Evolutionary conservation across 257 asterid species (phyloP), one percentile per base, ranked within the genome.

Genomic region (Penstemon davidsonii): DNA sequence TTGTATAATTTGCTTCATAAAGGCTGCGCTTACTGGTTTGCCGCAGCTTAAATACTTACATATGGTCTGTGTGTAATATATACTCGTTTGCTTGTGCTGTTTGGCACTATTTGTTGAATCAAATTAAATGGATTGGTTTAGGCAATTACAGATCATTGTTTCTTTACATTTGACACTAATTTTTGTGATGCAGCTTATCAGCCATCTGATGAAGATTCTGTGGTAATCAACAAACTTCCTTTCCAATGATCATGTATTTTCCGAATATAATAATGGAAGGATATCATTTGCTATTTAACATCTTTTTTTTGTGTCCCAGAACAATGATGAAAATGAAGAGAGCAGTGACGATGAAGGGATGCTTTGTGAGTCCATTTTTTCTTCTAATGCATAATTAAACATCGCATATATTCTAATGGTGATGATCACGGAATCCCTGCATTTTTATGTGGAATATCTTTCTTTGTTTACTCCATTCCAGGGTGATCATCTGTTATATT

Each of bases 301-400:
- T 62, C 46, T 56, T 8, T 62, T 8, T 73, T 33, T 79, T 57
- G 50, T 77, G 25, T 51, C 82, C 50, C 85, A 88, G 97, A 49
- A 71, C 54, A 64, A 80, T 33, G 89, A 83, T 45, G 89, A 76
- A 76, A 78, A 85, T 64, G 96, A 84, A 66, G 92, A 77, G 64
- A 86, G 85, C 84, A 88, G 95, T 12, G 95, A 85, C 46, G 95
- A 88, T 12, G 97, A 87, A 70, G 96, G 97, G 72, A 84, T 90
- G 97, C 97, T 90, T 62, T 90, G 96, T 90, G 67, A 88, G 96
- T 90, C 43, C 66, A 13, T 60, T 60, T 65, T 62, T 63, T 59
- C 64, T 18, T 53, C n/a, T 43, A 9, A 11, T 0, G 49, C 36
- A n/a, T 15, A 59, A 56, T 36, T 41, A 40, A 25, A 25, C 54